phyloP scores from a whole-genome alignment of 345 rosid species.

The Passiflora organensis region DNA sequence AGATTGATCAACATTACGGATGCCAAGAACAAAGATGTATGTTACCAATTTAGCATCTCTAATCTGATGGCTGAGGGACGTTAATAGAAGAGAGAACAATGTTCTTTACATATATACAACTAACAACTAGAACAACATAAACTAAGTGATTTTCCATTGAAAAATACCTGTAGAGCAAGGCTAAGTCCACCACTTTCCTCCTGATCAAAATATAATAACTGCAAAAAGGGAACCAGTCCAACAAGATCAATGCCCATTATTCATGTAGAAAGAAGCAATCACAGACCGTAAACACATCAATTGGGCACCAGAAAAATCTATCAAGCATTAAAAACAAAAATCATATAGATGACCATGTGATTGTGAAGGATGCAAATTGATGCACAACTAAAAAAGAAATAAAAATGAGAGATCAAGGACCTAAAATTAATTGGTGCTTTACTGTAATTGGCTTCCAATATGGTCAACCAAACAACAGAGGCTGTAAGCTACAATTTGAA shows the following conservation, averaged over 20 bases:
- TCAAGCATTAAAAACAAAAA: not conserved
- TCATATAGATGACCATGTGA: no score
- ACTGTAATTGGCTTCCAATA: no score
- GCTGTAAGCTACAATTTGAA: no score
- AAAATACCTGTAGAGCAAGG: slow-evolving; percentile 83
- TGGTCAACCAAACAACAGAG: no score
- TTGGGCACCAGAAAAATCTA: not conserved
- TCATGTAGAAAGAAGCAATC: not conserved
- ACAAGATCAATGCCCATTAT: not conserved
- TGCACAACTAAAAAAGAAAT: not conserved
- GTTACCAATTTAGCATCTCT: not conserved
- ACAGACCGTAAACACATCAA: not conserved
- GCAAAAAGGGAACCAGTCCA: slow-evolving; percentile 35
- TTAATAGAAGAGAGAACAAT: not conserved
- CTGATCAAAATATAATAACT: slow-evolving; percentile 86
- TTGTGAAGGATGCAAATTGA: no score
- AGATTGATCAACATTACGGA: slow-evolving; percentile 1
- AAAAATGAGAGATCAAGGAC: not conserved
- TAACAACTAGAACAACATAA: not conserved
- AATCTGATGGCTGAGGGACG: not conserved
- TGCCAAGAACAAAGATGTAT: no score
- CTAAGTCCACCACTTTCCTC: slow-evolving; percentile 77
- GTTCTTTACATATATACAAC: no score
- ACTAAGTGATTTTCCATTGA: not conserved
- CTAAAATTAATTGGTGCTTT: no score